Evolutionary conservation across 2,329 filamentous ascomycete genomes (phyloP).

Genomic region (Aspergillaceae sp.): DNA sequence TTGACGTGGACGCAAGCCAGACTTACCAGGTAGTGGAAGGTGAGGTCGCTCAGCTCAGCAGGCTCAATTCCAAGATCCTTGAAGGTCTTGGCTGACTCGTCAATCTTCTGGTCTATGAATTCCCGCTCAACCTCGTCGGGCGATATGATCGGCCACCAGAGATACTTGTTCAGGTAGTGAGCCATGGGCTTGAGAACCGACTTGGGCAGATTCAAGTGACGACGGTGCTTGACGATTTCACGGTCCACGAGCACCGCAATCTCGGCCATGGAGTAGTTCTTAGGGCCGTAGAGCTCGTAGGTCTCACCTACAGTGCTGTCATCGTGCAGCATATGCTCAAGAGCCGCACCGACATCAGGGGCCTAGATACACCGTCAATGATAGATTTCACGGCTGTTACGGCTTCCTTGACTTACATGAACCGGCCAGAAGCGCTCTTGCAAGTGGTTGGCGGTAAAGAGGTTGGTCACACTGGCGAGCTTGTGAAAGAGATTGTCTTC

Average conservation of each 20-base stretch:
- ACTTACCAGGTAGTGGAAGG: constrained; percentile 87
- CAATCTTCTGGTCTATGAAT: constrained; percentile 87
- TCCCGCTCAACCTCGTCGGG: constrained; percentile 84
- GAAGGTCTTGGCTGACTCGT: constrained; percentile 87
- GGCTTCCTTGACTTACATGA: constrained; percentile 54
- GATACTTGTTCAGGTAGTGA: constrained; percentile 63
- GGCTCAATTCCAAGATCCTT: constrained; percentile 86
- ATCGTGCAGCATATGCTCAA: constrained; percentile 85
- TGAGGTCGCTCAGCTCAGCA: constrained; percentile 74
- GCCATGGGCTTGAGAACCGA: constrained; percentile 65
- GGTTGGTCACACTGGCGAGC: constrained; percentile 68
- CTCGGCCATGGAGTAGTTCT: constrained; percentile 80
- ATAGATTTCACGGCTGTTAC: background rate
- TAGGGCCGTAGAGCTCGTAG: constrained; percentile 89
- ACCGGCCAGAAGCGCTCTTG: constrained; percentile 84
- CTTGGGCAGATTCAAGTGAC: constrained; percentile 88
- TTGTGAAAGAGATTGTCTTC: constrained; percentile 87
- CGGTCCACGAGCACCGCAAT: constrained; percentile 80
- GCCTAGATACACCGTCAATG: constrained; percentile 44
- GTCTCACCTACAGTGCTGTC: constrained; percentile 86
- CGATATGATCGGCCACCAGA: constrained; percentile 85
- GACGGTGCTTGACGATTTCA: constrained; percentile 82
- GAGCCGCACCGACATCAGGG: constrained; percentile 79
- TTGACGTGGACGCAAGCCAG: background rate
- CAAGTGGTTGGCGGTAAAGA: constrained; percentile 90